These are phyloP conservation scores for Tylopilus vinaceipallidus DNA, from an alignment of 768 basidiomycete genomes.

Conservation along the genomic window DNA sequence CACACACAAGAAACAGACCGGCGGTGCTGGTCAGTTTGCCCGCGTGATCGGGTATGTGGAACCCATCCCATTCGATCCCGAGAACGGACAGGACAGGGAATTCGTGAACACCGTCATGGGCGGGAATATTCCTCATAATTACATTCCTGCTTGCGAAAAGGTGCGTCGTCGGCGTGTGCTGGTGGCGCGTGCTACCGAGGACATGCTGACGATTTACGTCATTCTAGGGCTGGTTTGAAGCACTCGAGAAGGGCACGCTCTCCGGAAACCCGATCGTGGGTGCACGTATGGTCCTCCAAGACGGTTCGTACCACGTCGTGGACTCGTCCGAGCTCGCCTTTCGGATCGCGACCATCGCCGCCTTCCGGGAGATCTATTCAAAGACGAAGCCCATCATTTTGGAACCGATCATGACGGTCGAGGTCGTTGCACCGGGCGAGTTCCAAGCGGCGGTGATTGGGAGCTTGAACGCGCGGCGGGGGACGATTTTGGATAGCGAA, in stretches of 20 bases:
- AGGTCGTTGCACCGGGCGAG: constrained; percentile 92
- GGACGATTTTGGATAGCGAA: constrained; percentile 94
- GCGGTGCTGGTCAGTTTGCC: constrained; percentile 96
- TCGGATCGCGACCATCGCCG: constrained; percentile 84
- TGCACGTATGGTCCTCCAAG: constrained; percentile 82
- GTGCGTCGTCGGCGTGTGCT: constrained; percentile 38
- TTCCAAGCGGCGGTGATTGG: constrained; percentile 97
- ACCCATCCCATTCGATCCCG: constrained; percentile 72
- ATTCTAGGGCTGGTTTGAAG: constrained; percentile 88
- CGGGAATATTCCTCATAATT: constrained; percentile 86
- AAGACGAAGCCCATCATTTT: constrained; percentile 78
- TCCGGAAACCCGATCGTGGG: constrained; percentile 88
- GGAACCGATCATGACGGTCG: constrained; percentile 99
- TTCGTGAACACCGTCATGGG: constrained; percentile 92
- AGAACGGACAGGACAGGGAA: constrained; percentile 77
- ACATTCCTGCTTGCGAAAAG: constrained; percentile 94
- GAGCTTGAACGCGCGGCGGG: constrained; percentile 86
- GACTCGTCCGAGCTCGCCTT: constrained; percentile 98
- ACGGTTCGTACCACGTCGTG: constrained; percentile 89
- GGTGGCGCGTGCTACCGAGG: neutral
- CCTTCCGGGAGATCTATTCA: constrained; percentile 87
- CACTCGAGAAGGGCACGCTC: constrained; percentile 85
- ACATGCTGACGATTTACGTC: neutral
- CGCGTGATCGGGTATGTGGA: constrained; percentile 90
- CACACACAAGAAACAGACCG: constrained; percentile 97